phyloP scores from a whole-genome alignment of 2,329 filamentous ascomycete genomes.

The Exophiala dermatitidis region DNA sequence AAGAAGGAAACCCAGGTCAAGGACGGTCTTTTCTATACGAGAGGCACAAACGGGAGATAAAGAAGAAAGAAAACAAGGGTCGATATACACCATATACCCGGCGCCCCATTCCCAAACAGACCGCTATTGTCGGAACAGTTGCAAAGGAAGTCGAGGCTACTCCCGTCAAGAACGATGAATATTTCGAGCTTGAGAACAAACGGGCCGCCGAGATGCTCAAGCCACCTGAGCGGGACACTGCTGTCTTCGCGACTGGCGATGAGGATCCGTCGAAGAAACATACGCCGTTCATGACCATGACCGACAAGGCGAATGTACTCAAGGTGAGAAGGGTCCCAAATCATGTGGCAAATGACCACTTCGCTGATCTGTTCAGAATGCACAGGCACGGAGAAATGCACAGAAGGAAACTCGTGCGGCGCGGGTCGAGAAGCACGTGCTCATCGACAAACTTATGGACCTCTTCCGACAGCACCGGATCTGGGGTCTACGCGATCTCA shows the following conservation, averaged over 20 bases:
- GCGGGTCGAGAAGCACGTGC: slow-evolving; percentile 80
- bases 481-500: slow-evolving; percentile 88
- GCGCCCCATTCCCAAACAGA: slow-evolving; percentile 69
- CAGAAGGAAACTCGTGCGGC: slow-evolving; percentile 73
- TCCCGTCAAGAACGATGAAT: slow-evolving; percentile 64
- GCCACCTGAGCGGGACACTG: slow-evolving; percentile 35
- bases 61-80: slow-evolving; percentile 44
- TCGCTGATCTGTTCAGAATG: slow-evolving; percentile 13
- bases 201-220: slow-evolving; percentile 55
- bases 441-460: slow-evolving; percentile 75
- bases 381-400: slow-evolving; percentile 35
- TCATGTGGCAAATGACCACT: slow-evolving; percentile 17
- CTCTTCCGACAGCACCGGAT: slow-evolving; percentile 82
- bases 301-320: slow-evolving; percentile 14
- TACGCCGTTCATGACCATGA: slow-evolving; percentile 15
- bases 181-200: slow-evolving; percentile 54
- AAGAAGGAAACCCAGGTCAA: slow-evolving; percentile 37
- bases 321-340: slow-evolving; percentile 36
- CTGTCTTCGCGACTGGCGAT: slow-evolving; percentile 14
- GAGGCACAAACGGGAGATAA: slow-evolving; percentile 39
- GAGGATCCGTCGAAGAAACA: slow-evolving; percentile 18
- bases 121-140: slow-evolving; percentile 64
- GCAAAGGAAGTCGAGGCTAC: slow-evolving; percentile 69
- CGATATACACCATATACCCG: slow-evolving; percentile 52
- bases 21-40: slow-evolving; percentile 42